Evolutionary conservation across 2,329 filamentous ascomycete species (phyloP), one percentile per base, ranked within the genome.

Genomic region (Aureobasidium mangrovei): DNA sequence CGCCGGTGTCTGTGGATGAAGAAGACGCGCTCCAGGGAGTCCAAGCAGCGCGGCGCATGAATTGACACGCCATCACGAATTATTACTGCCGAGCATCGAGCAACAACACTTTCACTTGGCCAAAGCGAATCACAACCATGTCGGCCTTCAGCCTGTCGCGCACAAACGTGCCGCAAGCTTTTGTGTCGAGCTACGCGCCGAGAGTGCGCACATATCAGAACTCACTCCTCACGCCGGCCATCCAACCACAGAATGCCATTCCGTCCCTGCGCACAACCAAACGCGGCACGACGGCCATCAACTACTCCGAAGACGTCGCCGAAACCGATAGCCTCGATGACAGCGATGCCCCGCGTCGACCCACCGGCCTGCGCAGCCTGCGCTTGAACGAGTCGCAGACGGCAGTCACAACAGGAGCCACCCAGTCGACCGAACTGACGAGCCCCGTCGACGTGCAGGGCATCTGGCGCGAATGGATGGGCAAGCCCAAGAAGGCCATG

Each of bases 381-480:
- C 82, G 89, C 64, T 83, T 86, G 62, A 89, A 95, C 39, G 72
- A 74, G 61, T 74, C 77, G 4, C 77, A 77, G 56, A 77, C 81
- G 57, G 78, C 80, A 61, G 79, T 81, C 64, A 83, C 88, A 47
- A 57, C 59, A 48, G 75, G 80, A 45, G 87, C 91, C 60, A 88
- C 88, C 69, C 76, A 91, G 58, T 89, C 88, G 60, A 94, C 93
- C 72, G 90, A 96, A 65, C 82, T 89, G 29, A 75, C 74, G 60
- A 76, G 77, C 61, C 91, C 91, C 0, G 86, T 96, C 12, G 81
- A 91, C 26, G 77, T 95, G 18, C 91, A 95, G 69, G 88, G 88
- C 57, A 87, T 96, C 63, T 96, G 89, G 83, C 81, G 91, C 65
- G 91, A 96, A 62, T 97, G 91, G 91, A 95, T 96, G 82, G 82